Base-by-base conservation (phyloP, 495 filamentous ascomycete species). In the Penicillium psychrofluorescens region DNA sequence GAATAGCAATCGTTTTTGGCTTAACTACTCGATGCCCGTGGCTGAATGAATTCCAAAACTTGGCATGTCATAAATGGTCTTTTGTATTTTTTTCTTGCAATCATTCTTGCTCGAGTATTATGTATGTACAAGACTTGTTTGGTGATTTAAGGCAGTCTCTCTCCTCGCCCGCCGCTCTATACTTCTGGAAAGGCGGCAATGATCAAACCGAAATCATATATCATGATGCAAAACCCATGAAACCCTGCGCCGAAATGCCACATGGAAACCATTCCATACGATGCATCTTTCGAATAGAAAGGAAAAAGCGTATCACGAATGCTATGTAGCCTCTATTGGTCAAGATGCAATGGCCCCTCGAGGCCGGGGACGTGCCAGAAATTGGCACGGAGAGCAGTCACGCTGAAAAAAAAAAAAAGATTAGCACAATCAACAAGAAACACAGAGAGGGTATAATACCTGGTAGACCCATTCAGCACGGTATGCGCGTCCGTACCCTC, bases 401-500 rank as follows among this genome's bases (percentile, higher is more conserved):
- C 77, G 71, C 89, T 95, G 29, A n/a, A 8, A 33, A 39, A 13
- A 16, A 22, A n/a, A 8, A 33, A 39, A 13, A 16, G 32, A 29
- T 39, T 46, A 53, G 41, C 29, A 54, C 11, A 41, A 14, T 29
- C 35, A 43, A 41, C 12, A 27, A 10, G 12, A 29, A 6, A 28
- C 6, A n/a, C 35, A 11, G 41, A 36, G 33, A 27, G 32, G 29
- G 28, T n/a, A 12, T 29, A 53, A 46, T 55, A 72, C 69, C 69
- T 72, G 8, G 68, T 71, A 41, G 53, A 59, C 12, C 88, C 87
- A 63, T 89, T 81, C 59, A 85, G 79, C 12, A 98, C 85, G 11
- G 84, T 88, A 85, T 91, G 94, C 15, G 91, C 92, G 77, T 98
- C 92, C 41, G 89, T 94, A 6, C 90, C 92, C 16, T 85, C 85